Conservation (phyloP, 2,329 filamentous ascomycete genomes). For the Fusarium staphyleae region DNA sequence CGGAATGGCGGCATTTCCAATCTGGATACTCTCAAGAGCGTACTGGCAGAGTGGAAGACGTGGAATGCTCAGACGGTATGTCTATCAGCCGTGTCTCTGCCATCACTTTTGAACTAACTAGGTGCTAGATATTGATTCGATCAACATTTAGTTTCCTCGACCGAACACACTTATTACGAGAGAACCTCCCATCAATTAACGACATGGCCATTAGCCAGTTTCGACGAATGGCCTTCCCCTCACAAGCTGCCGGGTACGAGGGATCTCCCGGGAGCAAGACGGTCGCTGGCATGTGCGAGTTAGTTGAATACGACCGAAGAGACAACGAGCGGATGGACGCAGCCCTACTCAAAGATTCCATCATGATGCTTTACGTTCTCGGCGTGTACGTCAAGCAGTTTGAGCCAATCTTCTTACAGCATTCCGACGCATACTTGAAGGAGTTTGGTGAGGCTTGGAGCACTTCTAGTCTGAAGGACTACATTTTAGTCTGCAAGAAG, state of each 20-base stretch:
- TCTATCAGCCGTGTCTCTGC: neutral
- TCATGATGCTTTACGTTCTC: constrained; percentile 86
- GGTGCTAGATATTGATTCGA: constrained; percentile 72
- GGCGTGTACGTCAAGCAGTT: constrained; percentile 81
- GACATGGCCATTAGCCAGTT: constrained; percentile 83
- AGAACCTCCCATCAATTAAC: constrained; percentile 74
- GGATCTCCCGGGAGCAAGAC: constrained; percentile 43
- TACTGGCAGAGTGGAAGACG: constrained; percentile 69
- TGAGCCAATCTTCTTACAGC: constrained; percentile 74
- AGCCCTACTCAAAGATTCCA: constrained; percentile 72
- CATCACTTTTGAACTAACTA: constrained; percentile 12
- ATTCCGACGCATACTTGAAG: constrained; percentile 72
- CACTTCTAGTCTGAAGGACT: constrained; percentile 71
- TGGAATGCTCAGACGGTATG: constrained; percentile 82
- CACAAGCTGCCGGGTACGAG: constrained; percentile 23
- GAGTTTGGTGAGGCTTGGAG: constrained; percentile 74
- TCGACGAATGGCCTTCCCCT: constrained; percentile 62
- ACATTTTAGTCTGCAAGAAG: constrained; percentile 73
- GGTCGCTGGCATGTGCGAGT: constrained; percentile 69
- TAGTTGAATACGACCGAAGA: constrained; percentile 76
- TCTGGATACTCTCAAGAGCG: constrained; percentile 67
- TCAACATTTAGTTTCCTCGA: constrained; percentile 96
- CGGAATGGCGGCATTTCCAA: constrained; percentile 59
- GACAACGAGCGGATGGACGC: constrained; percentile 64
- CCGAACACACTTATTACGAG: constrained; percentile 82